A percentile compares a stretch with the other conserved stretches of the same genome.
Evolutionary conservation across 1,284 basidiomycete genomes (phyloP).

Genomic region (Vanrija sp.): DNA sequence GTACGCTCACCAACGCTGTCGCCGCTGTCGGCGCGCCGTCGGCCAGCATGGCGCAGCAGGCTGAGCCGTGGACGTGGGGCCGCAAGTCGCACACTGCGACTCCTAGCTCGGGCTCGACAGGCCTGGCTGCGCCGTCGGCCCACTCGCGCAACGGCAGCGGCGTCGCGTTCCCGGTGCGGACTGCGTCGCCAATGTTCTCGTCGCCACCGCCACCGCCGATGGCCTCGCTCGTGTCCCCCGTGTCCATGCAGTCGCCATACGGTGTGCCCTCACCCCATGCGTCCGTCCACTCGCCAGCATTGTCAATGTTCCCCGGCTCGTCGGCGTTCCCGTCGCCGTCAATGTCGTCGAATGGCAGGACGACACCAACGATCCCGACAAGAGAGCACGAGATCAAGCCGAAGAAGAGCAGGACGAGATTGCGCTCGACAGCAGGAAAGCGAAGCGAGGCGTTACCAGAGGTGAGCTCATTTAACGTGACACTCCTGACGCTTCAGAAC

Average conservation of each 20-base stretch:
- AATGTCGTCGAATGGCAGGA: no score
- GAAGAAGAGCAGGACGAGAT: slow-evolving; percentile 1
- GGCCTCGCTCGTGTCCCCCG: background rate
- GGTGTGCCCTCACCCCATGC: background rate
- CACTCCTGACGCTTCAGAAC: background rate
- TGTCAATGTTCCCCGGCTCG: background rate
- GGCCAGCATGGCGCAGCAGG: background rate
- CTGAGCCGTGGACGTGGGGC: slow-evolving; percentile 10
- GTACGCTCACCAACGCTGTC: background rate
- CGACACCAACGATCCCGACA: no score
- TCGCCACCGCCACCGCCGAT: background rate
- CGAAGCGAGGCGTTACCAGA: background rate
- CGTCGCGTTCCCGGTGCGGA: background rate
- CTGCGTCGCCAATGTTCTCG: background rate
- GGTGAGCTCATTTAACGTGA: background rate
- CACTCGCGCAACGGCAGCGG: background rate
- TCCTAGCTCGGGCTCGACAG: no score
- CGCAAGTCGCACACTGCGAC: slow-evolving; percentile 1
- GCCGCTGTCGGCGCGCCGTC: background rate
- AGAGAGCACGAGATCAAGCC: background rate
- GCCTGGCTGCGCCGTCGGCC: no score
- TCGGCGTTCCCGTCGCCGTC: background rate
- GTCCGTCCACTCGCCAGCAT: background rate
- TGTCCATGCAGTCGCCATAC: background rate
- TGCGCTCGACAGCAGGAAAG: background rate